Evolutionary conservation across 2,329 filamentous ascomycete genomes (phyloP).

Genomic region (Hortaea sp.): DNA sequence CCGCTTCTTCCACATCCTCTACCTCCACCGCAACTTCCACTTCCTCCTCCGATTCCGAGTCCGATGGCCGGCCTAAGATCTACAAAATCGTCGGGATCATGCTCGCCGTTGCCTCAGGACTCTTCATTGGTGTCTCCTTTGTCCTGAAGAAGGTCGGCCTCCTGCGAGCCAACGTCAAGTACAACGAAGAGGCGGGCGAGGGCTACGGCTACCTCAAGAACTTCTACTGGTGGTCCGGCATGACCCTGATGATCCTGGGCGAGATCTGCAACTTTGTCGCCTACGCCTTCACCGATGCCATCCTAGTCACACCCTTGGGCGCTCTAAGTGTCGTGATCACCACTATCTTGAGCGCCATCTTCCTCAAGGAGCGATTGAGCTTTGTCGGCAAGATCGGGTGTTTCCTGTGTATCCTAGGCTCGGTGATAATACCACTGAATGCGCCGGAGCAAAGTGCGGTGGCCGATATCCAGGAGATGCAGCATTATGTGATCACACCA

Average conservation of each 20-base stretch:
- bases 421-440: constrained; percentile 89
- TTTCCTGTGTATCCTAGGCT: constrained; percentile 88
- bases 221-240: constrained; percentile 85
- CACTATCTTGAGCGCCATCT: constrained; percentile 83
- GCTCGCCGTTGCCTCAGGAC: constrained; percentile 74
- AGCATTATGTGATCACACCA: constrained; percentile 72
- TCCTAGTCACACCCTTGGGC: constrained; percentile 84
- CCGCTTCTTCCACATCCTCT: constrained; percentile 4
- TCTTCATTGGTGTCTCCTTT: constrained; percentile 92
- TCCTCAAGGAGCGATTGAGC: constrained; percentile 88
- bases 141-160: constrained; percentile 91
- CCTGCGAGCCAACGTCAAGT: constrained; percentile 87
- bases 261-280: constrained; percentile 97
- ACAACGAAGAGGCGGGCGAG: constrained; percentile 89
- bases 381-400: constrained; percentile 94
- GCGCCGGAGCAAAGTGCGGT: constrained; percentile 80
- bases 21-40: constrained; percentile 13
- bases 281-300: constrained; percentile 93
- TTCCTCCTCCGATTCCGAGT: constrained; percentile 12
- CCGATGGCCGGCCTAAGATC: constrained; percentile 37
- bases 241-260: constrained; percentile 93
- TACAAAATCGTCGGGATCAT: constrained; percentile 85
- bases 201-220: constrained; percentile 98
- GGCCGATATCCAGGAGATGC: constrained; percentile 82
- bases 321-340: constrained; percentile 88